phyloP scores from a whole-genome alignment of 2,329 filamentous ascomycete genomes.

The Penicillium polonicum region DNA sequence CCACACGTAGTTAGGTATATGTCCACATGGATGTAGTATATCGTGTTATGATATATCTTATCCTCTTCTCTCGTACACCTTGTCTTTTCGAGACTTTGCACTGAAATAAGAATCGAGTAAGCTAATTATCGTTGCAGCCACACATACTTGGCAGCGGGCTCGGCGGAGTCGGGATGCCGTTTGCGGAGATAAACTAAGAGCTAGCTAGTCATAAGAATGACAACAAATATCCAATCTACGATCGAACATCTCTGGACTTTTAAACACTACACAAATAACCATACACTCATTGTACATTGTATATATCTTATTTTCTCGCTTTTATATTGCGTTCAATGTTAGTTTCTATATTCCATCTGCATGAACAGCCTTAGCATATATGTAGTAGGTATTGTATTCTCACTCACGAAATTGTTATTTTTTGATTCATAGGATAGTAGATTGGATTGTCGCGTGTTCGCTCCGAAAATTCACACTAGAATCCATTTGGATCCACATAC shows the following conservation, averaged over 20 bases:
- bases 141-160: not conserved
- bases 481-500: not conserved
- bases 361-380: not conserved
- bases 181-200: not conserved
- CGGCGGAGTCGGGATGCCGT: not conserved
- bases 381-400: not conserved
- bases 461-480: not conserved
- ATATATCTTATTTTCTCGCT: not conserved
- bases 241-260: too few relatives aligned
- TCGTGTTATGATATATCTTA: not conserved
- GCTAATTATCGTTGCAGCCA: not conserved
- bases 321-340: not conserved
- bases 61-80: not conserved
- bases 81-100: not conserved
- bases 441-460: not conserved
- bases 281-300: too few relatives aligned
- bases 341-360: not conserved
- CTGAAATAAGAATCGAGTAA: not conserved
- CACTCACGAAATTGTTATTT: not conserved
- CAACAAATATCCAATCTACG: not conserved
- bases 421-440: not conserved
- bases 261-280: too few relatives aligned
- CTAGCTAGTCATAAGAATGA: slow-evolving; percentile 1
- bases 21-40: too few relatives aligned
- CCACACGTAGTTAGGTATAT: too few relatives aligned